A percentile compares a stretch with the other conserved stretches of the same genome.
Evolutionary conservation across 2,329 filamentous ascomycete genomes (phyloP).

Genomic region (Colletotrichum cuscutae): DNA sequence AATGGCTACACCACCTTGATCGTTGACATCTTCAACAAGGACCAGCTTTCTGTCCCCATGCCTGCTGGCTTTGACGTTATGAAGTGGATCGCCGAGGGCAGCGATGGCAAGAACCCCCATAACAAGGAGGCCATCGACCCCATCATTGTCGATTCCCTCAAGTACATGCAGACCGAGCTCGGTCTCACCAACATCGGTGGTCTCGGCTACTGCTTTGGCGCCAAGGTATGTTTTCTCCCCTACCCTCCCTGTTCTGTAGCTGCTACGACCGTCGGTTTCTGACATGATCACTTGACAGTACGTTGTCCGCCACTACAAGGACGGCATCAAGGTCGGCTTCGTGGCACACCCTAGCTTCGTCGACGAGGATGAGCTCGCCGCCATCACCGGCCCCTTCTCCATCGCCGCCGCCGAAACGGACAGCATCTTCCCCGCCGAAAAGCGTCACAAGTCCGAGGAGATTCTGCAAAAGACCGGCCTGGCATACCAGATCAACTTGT

Average conservation of each 20-base stretch:
- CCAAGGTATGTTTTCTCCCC: slow-evolving; percentile 60
- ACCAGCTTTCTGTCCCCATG: slow-evolving; percentile 57
- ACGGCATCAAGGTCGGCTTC: slow-evolving; percentile 76
- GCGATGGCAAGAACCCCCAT: slow-evolving; percentile 59
- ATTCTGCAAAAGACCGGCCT: slow-evolving; percentile 66
- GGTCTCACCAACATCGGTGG: slow-evolving; percentile 69
- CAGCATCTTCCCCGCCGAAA: slow-evolving; percentile 70
- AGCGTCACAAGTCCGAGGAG: slow-evolving; percentile 73
- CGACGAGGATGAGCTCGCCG: slow-evolving; percentile 70
- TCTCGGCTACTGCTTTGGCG: slow-evolving; percentile 82
- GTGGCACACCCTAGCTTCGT: slow-evolving; percentile 83
- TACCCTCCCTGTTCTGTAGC: neutral
- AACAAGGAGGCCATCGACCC: slow-evolving; percentile 45
- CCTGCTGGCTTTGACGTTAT: slow-evolving; percentile 42
- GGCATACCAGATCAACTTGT: slow-evolving; percentile 83
- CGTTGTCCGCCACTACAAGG: slow-evolving; percentile 72
- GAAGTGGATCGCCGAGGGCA: slow-evolving; percentile 51
- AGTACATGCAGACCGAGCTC: slow-evolving; percentile 65
- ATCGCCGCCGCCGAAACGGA: slow-evolving; percentile 75
- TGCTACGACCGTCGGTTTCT: neutral
- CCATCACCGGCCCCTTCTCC: slow-evolving; percentile 74
- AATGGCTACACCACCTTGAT: slow-evolving; percentile 52
- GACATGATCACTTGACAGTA: slow-evolving; percentile 58
- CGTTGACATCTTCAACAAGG: slow-evolving; percentile 51
- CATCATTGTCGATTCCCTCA: slow-evolving; percentile 52